Evolutionary conservation across 352 stramenopile genomes (phyloP).

Genomic region (Globisporangium spiculum): DNA sequence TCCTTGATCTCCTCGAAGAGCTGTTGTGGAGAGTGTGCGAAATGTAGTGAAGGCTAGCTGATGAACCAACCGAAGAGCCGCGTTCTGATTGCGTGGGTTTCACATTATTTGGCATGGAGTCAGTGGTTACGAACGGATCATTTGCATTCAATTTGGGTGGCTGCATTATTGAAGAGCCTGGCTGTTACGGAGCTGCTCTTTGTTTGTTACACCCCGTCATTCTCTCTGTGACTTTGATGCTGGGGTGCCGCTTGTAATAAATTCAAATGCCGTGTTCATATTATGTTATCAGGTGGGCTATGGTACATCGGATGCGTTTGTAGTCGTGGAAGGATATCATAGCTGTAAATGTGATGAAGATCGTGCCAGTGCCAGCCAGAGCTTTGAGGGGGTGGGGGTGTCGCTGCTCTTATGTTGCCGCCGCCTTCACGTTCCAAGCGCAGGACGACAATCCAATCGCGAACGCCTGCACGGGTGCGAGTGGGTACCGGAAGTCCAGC

Average conservation of each 20-base stretch:
- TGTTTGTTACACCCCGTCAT: too few relatives aligned
- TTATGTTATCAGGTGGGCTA: not conserved
- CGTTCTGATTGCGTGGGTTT: not conserved
- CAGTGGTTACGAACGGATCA: slow-evolving; percentile 1
- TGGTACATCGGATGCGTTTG: not conserved
- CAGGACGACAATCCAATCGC: slow-evolving; percentile 84
- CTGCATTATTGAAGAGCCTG: too few relatives aligned
- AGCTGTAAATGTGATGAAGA: not conserved
- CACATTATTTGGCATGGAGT: not conserved
- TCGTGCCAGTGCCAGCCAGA: not conserved
- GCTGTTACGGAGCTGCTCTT: too few relatives aligned
- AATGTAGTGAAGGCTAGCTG: not conserved
- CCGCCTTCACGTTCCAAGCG: slow-evolving; percentile 71
- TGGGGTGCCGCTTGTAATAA: not conserved
- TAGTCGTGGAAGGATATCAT: not conserved
- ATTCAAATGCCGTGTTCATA: not conserved
- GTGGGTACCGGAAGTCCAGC: slow-evolving; percentile 83
- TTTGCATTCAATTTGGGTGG: not conserved
- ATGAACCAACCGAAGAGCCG: not conserved
- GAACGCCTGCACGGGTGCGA: slow-evolving; percentile 85
- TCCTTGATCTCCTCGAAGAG: not conserved
- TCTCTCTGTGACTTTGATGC: too few relatives aligned
- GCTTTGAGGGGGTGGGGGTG: not conserved
- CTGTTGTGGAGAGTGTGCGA: too few relatives aligned
- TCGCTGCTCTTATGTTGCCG: slow-evolving; percentile 8